Base-by-base conservation (phyloP, 805 yeast genomes). In the Candida tammaniensis region DNA sequence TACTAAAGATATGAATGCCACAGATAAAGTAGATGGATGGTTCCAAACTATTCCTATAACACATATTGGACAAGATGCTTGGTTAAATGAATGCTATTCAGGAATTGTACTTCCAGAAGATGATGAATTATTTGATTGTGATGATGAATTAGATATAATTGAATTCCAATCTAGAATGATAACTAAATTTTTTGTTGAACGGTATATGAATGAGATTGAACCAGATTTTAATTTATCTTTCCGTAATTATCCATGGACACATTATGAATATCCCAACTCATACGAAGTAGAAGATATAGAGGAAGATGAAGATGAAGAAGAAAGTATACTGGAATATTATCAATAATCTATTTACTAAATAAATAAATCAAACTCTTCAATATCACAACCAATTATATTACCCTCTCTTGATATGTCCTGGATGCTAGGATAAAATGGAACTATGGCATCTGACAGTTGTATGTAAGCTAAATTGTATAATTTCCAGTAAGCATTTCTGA, bases 401-500 rank as follows among this genome's bases (percentile, higher is more conserved):
- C 46, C 50, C 4, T 41, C 42, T 5, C 49, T 54, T 27, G 48
- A 53, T 15, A 61, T 28, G 4, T 33, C 27, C 5, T 69, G 73
- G n/a, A 79, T 46, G 4, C 61, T 46, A 1, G 98, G 98, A 54
- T 84, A 88, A 48, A 72, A 78, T 1, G 97, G 96, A 1, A 88
- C 87, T 52, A 93, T 54, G 0, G 89, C 63, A 54, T 87, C 94
- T 27, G 78, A 65, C 40, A 75, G 73, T 47, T 81, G 87, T 10
- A 85, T 75, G 51, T 89, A 89, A 17, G 88, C 77, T 25, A 64
- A 61, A 49, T 91, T 89, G 64, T 78, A 89, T 10, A 88, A 55
- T 43, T 73, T 80, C 98, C 98, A 93, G 56, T 82, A 93, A 0
- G 93, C 80, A 4, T 60, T 62, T 41, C 98, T 69, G 0, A 93